Evolutionary conservation across 2,329 filamentous ascomycete species (phyloP).

Genomic region (Gaeumannomyces tritici): DNA sequence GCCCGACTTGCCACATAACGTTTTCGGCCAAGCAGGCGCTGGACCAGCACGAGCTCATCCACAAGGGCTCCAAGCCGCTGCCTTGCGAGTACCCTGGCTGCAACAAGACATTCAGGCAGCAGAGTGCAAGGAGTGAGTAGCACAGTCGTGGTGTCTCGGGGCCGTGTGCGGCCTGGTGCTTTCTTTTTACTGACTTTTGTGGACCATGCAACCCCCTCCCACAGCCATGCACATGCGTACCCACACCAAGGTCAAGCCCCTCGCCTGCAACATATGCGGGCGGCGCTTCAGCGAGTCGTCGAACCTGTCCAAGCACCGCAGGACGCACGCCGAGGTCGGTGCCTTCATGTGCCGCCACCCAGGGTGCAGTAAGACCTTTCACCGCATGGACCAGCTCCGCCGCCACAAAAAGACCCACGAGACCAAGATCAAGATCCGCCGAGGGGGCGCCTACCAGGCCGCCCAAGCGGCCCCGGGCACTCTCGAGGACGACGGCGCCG

Average conservation of each 20-base stretch:
- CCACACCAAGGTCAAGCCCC: slow-evolving; percentile 56
- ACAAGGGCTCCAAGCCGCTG: slow-evolving; percentile 57
- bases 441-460: background rate
- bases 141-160: background rate
- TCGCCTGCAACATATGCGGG: slow-evolving; percentile 47
- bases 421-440: background rate
- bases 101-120: slow-evolving; percentile 53
- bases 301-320: slow-evolving; percentile 56
- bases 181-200: background rate
- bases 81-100: slow-evolving; percentile 41
- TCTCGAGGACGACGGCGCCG: background rate
- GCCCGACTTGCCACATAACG: slow-evolving; percentile 41
- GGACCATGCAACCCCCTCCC: background rate
- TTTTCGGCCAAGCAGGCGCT: slow-evolving; percentile 61
- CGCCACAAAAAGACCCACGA: slow-evolving; percentile 36
- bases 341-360: slow-evolving; percentile 35
- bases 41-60: slow-evolving; percentile 56
- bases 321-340: slow-evolving; percentile 47
- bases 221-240: slow-evolving; percentile 58
- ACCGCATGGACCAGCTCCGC: slow-evolving; percentile 50
- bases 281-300: slow-evolving; percentile 56
- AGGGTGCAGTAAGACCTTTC: slow-evolving; percentile 47
- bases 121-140: slow-evolving; percentile 53
- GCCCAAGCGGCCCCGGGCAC: background rate
- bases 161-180: no score